Base-by-base conservation (phyloP, 2,329 filamentous ascomycete genomes). In the Phialophora expanda region DNA sequence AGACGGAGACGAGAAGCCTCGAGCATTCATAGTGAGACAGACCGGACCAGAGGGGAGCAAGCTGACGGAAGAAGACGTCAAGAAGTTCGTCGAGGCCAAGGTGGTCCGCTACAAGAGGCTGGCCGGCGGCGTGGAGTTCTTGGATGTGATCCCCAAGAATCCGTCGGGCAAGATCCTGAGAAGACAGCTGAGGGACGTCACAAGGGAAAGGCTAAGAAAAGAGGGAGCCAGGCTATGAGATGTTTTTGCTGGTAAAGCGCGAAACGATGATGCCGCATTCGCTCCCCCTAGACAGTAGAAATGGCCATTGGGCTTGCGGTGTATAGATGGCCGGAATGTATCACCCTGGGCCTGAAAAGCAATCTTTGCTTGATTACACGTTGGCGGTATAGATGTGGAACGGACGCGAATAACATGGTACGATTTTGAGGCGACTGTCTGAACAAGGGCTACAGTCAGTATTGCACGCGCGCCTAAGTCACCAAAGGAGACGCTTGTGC, bases 121-220 rank as follows among this genome's bases (percentile, higher is more conserved):
- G 0, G 79, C 81, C 3, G 80, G 80, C 3, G 82, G 82, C 0
- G 77, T 84, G 4, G 73, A 80, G 30, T 84, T 84, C 56, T 78
- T 84, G 6, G 79, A 83, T 48, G 75, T 78, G 28, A 82, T 85
- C 34, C 83, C 83, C 1, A 80, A 81, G 56, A 82, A 81, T 4
- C 75, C 81, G 0, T 82, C 80, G 64, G 83, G 83, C 8, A 84
- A 84, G 74, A 82, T 84, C 58, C 76, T 80, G 65, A 75, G 78
- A 14, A 65, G 61, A 48, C 54, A 67, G 44, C 53, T 72, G 56
- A 67, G 70, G 44, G 71, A 71, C 46, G 46, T 46, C 14, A 60
- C 66, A n/a, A 64, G 56, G 30, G 64, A 71, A 50, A 65, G 62
- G 60, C 20, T 65, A 51, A 63, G 60, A 54, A 67, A 46, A 46